Percentiles rank a stretch among this genome's conserved stretches.
Conservation (phyloP, 148 eudicot species). For the Polygonum maritimum region DNA sequence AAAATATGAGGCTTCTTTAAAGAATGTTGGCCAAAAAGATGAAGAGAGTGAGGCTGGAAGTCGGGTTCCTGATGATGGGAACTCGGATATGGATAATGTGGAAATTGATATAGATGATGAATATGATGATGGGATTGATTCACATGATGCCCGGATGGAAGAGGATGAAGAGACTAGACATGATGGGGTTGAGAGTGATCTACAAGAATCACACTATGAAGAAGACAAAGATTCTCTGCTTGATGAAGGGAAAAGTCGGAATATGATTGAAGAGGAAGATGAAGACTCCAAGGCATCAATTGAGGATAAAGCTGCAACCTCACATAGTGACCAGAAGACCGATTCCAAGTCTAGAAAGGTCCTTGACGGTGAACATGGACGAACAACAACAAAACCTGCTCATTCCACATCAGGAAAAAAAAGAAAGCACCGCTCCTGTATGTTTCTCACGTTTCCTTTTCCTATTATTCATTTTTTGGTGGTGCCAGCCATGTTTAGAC, state of each 20-base stretch:
- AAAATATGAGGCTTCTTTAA: conserved; percentile 82
- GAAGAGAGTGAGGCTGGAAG: conserved; percentile 21
- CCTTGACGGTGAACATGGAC: conserved; percentile 28
- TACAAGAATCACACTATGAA: conserved; percentile 25
- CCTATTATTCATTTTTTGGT: background rate
- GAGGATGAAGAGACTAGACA: conserved; percentile 40
- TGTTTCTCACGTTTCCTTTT: conserved; percentile 12
- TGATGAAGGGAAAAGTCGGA: conserved; percentile 22
- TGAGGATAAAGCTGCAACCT: conserved; percentile 25
- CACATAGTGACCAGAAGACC: conserved; percentile 23
- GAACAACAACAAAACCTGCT: conserved; percentile 35
- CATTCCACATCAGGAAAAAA: conserved; percentile 44
- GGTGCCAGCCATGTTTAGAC: background rate
- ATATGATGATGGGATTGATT: conserved; percentile 87
- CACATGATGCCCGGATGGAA: conserved; percentile 50
- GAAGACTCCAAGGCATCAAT: conserved; percentile 28
- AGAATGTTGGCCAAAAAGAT: conserved; percentile 34
- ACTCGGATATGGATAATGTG: conserved; percentile 24
- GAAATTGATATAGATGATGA: conserved; percentile 63
- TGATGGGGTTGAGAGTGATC: conserved; percentile 22
- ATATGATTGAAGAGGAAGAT: conserved; percentile 27
- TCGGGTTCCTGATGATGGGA: conserved; percentile 28
- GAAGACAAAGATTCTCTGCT: conserved; percentile 23
- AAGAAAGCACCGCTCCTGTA: conserved; percentile 56
- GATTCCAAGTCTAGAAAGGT: conserved; percentile 24